These are phyloP conservation scores for Phaeolepiota aurea DNA, from an alignment of 768 basidiomycete genomes.

Conservation along the genomic window DNA sequence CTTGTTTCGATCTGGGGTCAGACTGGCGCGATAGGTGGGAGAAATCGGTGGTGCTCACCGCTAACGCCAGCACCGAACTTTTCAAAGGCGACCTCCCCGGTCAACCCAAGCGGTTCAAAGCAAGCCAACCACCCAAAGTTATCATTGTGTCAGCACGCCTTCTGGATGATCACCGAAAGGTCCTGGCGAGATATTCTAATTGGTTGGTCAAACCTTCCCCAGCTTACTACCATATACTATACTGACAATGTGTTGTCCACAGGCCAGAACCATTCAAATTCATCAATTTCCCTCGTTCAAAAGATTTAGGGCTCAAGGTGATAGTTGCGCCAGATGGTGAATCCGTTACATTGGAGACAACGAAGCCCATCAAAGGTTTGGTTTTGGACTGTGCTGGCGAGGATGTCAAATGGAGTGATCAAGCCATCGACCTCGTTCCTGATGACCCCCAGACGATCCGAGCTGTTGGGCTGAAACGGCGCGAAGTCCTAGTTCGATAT, in stretches of 20 bases:
- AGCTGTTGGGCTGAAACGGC: constrained; percentile 59
- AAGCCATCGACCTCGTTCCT: constrained; percentile 86
- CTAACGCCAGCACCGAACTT: constrained; percentile 83
- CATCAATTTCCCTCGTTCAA: constrained; percentile 65
- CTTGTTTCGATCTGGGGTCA: constrained; percentile 55
- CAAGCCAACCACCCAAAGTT: constrained; percentile 53
- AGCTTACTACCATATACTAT: constrained; percentile 6
- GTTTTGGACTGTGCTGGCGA: constrained; percentile 72
- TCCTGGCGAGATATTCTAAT: constrained; percentile 69
- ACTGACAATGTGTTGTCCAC: constrained; percentile 5
- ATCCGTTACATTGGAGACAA: constrained; percentile 44
- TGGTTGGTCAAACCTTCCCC: constrained; percentile 57
- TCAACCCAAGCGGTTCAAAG: constrained; percentile 58
- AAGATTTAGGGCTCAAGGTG: constrained; percentile 52
- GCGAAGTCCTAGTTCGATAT: constrained; percentile 57
- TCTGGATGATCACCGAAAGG: constrained; percentile 41
- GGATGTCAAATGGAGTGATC: constrained; percentile 77
- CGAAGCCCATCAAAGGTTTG: constrained; percentile 80
- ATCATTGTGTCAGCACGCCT: constrained; percentile 70
- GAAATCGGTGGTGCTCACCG: constrained; percentile 44
- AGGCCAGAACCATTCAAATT: constrained; percentile 97
- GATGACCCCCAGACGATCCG: constrained; percentile 68
- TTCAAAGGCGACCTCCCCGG: constrained; percentile 65
- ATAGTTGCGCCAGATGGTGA: constrained; percentile 44
- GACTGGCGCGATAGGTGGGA: constrained; percentile 47